A percentile compares a stretch with the other conserved stretches of the same genome.
These are phyloP conservation scores for Babesia divergens DNA, from an alignment of 169 alveolate species.

Conservation along the genomic window DNA sequence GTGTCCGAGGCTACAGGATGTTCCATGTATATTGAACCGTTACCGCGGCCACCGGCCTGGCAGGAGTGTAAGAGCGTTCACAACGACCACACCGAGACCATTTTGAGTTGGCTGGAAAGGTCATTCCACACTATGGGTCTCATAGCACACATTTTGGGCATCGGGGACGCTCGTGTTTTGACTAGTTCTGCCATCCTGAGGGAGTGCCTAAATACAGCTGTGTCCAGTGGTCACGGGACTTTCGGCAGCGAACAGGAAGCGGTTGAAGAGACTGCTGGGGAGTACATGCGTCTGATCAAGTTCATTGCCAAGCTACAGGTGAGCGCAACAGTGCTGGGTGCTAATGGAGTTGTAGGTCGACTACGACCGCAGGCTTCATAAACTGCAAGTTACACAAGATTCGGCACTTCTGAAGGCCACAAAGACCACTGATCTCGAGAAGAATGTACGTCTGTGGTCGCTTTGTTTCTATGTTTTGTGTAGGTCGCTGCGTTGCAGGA, in stretches of 20 bases:
- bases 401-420: conserved; percentile 35
- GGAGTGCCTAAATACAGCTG: conserved; percentile 23
- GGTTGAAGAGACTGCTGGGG: conserved; percentile 19
- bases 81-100: conserved; percentile 35
- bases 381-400: conserved; percentile 30
- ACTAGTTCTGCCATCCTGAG: conserved; percentile 20
- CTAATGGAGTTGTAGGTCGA: conserved; percentile 6
- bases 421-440: conserved; percentile 12
- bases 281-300: conserved; percentile 32
- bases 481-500: conserved; percentile 43
- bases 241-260: background rate
- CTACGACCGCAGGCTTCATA: conserved; percentile 40
- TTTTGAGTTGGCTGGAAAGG: conserved; percentile 45
- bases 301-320: conserved; percentile 50
- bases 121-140: conserved; percentile 39
- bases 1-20: conserved; percentile 13
- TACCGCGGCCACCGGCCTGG: conserved; percentile 46
- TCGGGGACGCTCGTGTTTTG: background rate
- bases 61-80: conserved; percentile 29
- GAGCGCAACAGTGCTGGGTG: background rate
- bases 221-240: background rate
- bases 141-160: conserved; percentile 2
- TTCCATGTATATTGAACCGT: conserved; percentile 13
- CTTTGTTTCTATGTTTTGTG: background rate
- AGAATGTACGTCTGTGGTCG: conserved; percentile 22